These are phyloP conservation scores for Colletotrichum sp. DNA, from an alignment of 2,329 filamentous ascomycete species.

Conservation along the genomic window DNA sequence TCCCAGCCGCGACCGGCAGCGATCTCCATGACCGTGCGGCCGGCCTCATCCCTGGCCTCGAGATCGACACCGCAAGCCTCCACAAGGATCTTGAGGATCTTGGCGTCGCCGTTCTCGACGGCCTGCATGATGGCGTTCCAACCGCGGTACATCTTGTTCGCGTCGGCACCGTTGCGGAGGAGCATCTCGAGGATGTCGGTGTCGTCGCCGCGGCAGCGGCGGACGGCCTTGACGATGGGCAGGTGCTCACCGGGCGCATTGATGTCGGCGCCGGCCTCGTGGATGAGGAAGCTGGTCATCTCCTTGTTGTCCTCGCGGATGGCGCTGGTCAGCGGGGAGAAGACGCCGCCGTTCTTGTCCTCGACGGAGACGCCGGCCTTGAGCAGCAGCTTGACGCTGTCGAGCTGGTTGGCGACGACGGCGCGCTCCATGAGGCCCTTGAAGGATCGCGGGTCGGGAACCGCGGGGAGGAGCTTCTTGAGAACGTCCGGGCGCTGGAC, in stretches of 20 bases:
- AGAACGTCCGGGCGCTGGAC: slow-evolving; percentile 66
- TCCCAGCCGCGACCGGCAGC: slow-evolving; percentile 63
- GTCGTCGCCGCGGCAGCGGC: slow-evolving; percentile 60
- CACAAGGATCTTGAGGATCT: slow-evolving; percentile 57
- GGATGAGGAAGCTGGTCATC: slow-evolving; percentile 66
- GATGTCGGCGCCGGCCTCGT: slow-evolving; percentile 66
- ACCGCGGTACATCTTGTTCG: slow-evolving; percentile 70
- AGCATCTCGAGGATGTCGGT: slow-evolving; percentile 67
- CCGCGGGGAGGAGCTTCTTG: slow-evolving; percentile 59
- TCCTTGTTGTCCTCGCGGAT: slow-evolving; percentile 67
- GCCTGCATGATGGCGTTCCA: slow-evolving; percentile 72
- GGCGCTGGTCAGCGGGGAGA: slow-evolving; percentile 71
- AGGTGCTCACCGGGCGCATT: slow-evolving; percentile 74
- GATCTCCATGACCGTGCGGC: slow-evolving; percentile 60
- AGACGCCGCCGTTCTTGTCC: slow-evolving; percentile 75
- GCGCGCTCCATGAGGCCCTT: slow-evolving; percentile 73
- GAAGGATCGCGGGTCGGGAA: slow-evolving; percentile 64
- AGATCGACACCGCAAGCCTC: slow-evolving; percentile 56
- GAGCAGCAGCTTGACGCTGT: slow-evolving; percentile 70
- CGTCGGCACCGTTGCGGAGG: slow-evolving; percentile 67
- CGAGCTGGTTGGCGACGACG: slow-evolving; percentile 69
- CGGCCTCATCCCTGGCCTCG: slow-evolving; percentile 57
- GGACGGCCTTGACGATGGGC: slow-evolving; percentile 72
- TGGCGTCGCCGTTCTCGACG: slow-evolving; percentile 65
- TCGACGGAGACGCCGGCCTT: slow-evolving; percentile 70